A percentile compares a stretch with the other conserved stretches of the same genome.
phyloP scores from a whole-genome alignment of 1,139 yeast species.

The Pichia sp. region DNA sequence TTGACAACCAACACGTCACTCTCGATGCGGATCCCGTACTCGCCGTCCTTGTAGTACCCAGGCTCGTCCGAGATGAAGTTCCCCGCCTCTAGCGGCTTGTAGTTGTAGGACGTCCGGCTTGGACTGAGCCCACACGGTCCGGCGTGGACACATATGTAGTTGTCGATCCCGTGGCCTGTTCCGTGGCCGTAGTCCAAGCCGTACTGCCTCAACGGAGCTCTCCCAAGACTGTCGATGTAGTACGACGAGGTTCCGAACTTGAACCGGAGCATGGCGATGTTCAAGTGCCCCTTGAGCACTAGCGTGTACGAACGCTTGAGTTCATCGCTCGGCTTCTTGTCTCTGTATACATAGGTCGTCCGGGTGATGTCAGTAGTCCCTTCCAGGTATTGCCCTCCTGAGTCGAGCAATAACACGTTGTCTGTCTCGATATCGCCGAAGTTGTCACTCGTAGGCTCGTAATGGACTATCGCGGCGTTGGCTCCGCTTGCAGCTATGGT shows the following conservation, averaged over 20 bases:
- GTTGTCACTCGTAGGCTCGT: conserved; percentile 45
- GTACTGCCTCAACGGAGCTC: conserved; percentile 41
- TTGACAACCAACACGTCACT: conserved; percentile 41
- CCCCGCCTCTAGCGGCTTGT: conserved; percentile 38
- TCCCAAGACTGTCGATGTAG: conserved; percentile 46
- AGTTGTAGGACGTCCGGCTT: conserved; percentile 29
- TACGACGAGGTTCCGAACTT: conserved; percentile 43
- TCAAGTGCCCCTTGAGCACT: conserved; percentile 53
- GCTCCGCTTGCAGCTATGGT: conserved; percentile 53
- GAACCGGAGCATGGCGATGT: conserved; percentile 50
- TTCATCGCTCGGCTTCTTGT: conserved; percentile 28
- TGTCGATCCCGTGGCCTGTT: conserved; percentile 58
- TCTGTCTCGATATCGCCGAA: conserved; percentile 40
- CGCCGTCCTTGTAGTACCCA: conserved; percentile 50
- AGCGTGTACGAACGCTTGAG: conserved; percentile 42
- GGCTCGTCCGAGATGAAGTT: conserved; percentile 54
- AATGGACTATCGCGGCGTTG: conserved; percentile 53
- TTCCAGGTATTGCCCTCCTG: conserved; percentile 55
- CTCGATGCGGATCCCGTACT: conserved; percentile 51
- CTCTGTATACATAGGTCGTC: conserved; percentile 42
- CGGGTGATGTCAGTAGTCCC: conserved; percentile 61
- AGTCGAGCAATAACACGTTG: conserved; percentile 44
- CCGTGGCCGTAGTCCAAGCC: conserved; percentile 56
- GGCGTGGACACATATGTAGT: conserved; percentile 54
- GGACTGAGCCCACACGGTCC: conserved; percentile 50